Conservation (phyloP, 345 rosid genomes). For the Carallia pectinifolia region DNA sequence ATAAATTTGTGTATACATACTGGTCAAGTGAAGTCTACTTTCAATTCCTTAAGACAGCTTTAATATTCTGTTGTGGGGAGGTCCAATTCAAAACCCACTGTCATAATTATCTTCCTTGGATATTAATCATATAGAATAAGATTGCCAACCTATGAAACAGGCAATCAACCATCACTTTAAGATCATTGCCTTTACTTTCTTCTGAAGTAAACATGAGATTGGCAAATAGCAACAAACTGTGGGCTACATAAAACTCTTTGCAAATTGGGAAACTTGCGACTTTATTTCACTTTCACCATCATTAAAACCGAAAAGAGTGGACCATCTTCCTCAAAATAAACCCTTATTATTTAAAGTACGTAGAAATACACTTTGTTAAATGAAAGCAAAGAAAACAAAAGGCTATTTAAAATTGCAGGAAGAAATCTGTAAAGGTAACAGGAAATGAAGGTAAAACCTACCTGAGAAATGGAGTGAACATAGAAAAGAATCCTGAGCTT, state of each 20-base stretch:
- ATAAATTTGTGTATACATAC: background rate
- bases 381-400: constrained; percentile 20
- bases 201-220: constrained; percentile 31
- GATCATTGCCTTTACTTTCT: constrained; percentile 29
- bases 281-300: constrained; percentile 18
- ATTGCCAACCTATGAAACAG: background rate
- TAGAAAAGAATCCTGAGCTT: constrained; percentile 52
- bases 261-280: background rate
- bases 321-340: constrained; percentile 7
- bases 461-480: constrained; percentile 76
- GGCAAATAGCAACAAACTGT: constrained; percentile 12
- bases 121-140: constrained; percentile 8
- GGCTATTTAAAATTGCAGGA: background rate
- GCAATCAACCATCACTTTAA: constrained; percentile 1
- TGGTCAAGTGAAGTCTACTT: no score
- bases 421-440: background rate
- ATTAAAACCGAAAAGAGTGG: constrained; percentile 17
- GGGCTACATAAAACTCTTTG: constrained; percentile 13
- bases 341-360: background rate
- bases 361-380: background rate
- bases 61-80: background rate
- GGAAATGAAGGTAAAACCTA: constrained; percentile 26
- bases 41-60: no score
- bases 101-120: constrained; percentile 9
- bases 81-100: constrained; percentile 18